Base-by-base conservation (phyloP, 108 stramenopile species). In the Skeletonema grethae region DNA sequence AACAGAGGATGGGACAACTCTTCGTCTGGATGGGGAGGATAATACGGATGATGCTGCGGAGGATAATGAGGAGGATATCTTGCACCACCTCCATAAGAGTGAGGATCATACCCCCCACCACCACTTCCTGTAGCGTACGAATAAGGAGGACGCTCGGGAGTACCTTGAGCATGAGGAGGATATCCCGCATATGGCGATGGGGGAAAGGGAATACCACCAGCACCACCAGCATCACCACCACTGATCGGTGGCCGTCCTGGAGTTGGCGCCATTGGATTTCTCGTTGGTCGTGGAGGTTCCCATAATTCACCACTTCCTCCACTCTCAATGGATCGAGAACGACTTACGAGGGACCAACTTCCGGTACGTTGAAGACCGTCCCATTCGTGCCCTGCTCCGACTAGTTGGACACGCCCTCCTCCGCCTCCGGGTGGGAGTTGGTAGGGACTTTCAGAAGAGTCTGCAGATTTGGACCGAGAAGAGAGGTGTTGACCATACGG, bases 271-370 rank as follows among this genome's bases (percentile, higher is more conserved):
- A 53, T 53, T 24, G 50, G 50, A 24, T 53, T 20, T 22, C 50
- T 53, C 18, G 7, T 53, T 53, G 50, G 50, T 22, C 50, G 22
- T 8, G 50, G 50, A 53, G 50, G 50, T 24, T 53, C 50, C 18
- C 22, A 53, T 22, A 53, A 53, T 24, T 53, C 50, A 1, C 16
- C 15, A 53, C 50, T 53, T 53, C 50, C 50, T 22, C 50, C 50
- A 53, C 50, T 53, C 50, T 53, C 50, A 22, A 53, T 53, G 22
- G 50, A 53, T 24, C 50, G 50, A 22, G 50, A 53, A 20, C 50
- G 50, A 53, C 50, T 53, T 22, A 53, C 50, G 50, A 53, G 50
- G 50, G 50, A 53, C 50, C 50, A 53, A 53, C 50, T 53, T 7
- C 20, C 50, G 3, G 50, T 53, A 53, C 50, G 50, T n/a, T 53